Conservation (phyloP, 2,329 filamentous ascomycete genomes). For the Trichoderma sp. region DNA sequence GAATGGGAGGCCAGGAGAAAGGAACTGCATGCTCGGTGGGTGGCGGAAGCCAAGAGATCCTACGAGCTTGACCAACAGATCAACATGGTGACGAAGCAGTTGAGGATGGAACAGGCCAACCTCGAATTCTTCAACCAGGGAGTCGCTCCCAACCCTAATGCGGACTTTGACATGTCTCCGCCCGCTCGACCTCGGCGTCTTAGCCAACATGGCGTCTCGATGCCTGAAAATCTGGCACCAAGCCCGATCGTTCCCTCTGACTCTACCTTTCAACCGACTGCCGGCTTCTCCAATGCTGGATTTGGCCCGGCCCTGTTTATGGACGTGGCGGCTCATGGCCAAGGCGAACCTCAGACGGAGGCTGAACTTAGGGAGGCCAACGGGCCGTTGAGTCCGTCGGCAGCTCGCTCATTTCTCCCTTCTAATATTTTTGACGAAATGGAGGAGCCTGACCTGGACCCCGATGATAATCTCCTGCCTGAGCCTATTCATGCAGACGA, state of each 20-base stretch:
- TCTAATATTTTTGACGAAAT: conserved; percentile 62
- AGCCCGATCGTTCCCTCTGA: conserved; percentile 40
- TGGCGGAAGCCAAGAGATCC: conserved; percentile 47
- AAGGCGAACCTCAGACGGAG: conserved; percentile 52
- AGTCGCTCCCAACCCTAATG: conserved; percentile 36
- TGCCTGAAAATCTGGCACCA: conserved; percentile 44
- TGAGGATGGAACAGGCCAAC: conserved; percentile 44
- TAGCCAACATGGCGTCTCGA: conserved; percentile 48
- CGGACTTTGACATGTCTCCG: conserved; percentile 47
- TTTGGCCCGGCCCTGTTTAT: conserved; percentile 56
- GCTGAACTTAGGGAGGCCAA: conserved; percentile 61
- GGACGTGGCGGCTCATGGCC: conserved; percentile 43
- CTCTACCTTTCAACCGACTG: conserved; percentile 47
- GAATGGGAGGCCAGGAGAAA: conserved; percentile 56
- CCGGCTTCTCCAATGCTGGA: conserved; percentile 53
- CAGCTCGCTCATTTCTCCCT: conserved; percentile 68
- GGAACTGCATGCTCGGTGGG: conserved; percentile 51
- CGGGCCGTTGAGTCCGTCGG: conserved; percentile 72
- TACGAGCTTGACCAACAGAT: conserved; percentile 48
- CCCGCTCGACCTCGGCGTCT: conserved; percentile 46
- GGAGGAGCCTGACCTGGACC: conserved; percentile 58
- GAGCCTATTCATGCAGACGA: conserved; percentile 33
- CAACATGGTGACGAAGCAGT: conserved; percentile 46
- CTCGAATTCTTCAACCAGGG: conserved; percentile 40
- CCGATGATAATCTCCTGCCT: conserved; percentile 32